Base-by-base conservation (phyloP, 805 yeast genomes). In the Blastobotrys chiropterorum region DNA sequence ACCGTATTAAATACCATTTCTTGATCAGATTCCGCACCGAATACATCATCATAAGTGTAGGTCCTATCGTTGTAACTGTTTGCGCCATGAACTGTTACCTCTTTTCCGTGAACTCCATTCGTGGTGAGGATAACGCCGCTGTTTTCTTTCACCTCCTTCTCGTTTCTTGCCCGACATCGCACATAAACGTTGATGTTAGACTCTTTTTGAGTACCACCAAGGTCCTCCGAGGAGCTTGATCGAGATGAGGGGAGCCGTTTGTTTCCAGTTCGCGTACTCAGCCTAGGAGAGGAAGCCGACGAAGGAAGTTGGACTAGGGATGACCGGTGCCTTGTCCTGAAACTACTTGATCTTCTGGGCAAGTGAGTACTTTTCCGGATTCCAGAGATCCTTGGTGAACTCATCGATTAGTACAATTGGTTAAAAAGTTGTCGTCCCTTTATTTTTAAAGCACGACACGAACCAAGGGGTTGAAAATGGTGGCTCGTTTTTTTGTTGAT, bases 21-120 rank as follows among this genome's bases (percentile, higher is more conserved):
- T 62, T 87, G 95, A 1, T 77, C 58, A 1, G 83, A 56, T 1
- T 63, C 62, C 1, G 76, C 73, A 1, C 69, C 74, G 59, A 86
- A 86, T 0, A 85, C 82, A 31, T 77, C 67, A 60, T 87, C 95
- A 62, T 77, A 86, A 0, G 81, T 74, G 58, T 80, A 86, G 3
- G 55, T 50, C 20, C 54, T 56, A 11, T 46, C 52, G n/a, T 48
- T 14, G 50, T 49, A 42, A 3, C 30, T 7, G 22, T 47, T 47
- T 3, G 19, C n/a, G 20, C 44, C 44, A 13, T 39, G 50, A 4
- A 47, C 50, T 15, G 17, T 14, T 26, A 51, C 46, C 31, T 51
- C 51, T 26, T 43, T 41, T 6, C 49, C 53, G 30, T 38, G 15
- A 6, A 22, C 21, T 3, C 47, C 54, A 3, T 56, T 53, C 7